Conservation (phyloP, 495 filamentous ascomycete genomes). For the Rostrohypoxylon terebratum region DNA sequence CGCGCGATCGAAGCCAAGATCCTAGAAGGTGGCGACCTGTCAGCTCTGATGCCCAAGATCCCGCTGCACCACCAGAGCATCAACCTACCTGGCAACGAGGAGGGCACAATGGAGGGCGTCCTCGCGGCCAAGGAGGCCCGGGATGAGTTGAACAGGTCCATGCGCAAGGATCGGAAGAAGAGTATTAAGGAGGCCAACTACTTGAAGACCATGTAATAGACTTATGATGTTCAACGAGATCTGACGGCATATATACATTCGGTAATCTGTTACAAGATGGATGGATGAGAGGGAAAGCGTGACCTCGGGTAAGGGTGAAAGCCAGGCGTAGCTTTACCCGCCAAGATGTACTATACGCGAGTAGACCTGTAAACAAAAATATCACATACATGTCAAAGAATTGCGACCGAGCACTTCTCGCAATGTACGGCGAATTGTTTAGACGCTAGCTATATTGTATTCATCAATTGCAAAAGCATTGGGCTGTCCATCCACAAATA, state of each 20-base stretch:
- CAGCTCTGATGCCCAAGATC: constrained; percentile 74
- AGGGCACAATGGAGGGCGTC: constrained; percentile 68
- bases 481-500: not conserved
- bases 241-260: not conserved
- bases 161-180: constrained; percentile 78
- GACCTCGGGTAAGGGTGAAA: not conserved
- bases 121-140: constrained; percentile 67
- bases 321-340: constrained; percentile 17
- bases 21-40: constrained; percentile 72
- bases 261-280: not conserved
- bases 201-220: constrained; percentile 80
- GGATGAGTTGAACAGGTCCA: constrained; percentile 73
- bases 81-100: constrained; percentile 77
- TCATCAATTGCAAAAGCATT: not conserved
- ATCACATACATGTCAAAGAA: constrained; percentile 8
- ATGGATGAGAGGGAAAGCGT: not conserved
- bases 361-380: constrained; percentile 26
- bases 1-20: constrained; percentile 72
- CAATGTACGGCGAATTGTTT: not conserved
- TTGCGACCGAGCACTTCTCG: not conserved
- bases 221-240: not conserved
- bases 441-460: not conserved
- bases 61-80: constrained; percentile 86
- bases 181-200: constrained; percentile 94
- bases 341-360: constrained; percentile 34